phyloP scores from a whole-genome alignment of 2,329 filamentous ascomycete species.

The Colletotrichum sp. region DNA sequence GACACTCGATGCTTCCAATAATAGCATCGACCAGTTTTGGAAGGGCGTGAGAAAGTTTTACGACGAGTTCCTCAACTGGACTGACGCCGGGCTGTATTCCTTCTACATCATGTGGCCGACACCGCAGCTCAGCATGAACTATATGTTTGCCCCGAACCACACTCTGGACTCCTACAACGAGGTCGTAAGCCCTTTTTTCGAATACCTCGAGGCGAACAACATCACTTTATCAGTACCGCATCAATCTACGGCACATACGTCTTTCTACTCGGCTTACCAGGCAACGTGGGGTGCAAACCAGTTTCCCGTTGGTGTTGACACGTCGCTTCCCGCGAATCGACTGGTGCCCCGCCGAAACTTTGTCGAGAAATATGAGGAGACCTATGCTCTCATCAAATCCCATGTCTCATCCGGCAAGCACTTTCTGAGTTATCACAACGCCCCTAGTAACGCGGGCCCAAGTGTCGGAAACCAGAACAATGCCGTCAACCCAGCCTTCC shows the following conservation, averaged over 20 bases:
- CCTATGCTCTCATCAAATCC: neutral
- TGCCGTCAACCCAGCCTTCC: neutral
- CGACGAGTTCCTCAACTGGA: neutral
- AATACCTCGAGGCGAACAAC: neutral
- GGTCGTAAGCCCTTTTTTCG: neutral
- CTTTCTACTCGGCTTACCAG: neutral
- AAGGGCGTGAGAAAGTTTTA: neutral
- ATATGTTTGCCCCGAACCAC: neutral
- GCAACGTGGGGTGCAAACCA: neutral
- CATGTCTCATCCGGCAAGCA: neutral
- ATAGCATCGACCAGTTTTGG: neutral
- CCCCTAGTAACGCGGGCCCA: neutral
- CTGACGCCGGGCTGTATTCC: neutral
- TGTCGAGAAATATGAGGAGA: neutral
- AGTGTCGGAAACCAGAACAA: neutral
- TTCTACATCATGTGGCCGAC: neutral
- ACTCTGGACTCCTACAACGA: neutral
- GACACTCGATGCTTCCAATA: neutral
- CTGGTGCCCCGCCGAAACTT: neutral
- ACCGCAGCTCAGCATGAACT: neutral
- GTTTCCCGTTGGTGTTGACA: neutral
- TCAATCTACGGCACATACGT: neutral
- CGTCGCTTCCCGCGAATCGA: neutral
- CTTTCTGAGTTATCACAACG: neutral
- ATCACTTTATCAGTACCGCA: neutral